A percentile compares a stretch with the other conserved stretches of the same genome.
Conservation (phyloP, 164 flowering plant genomes). For the Piper longum region DNA sequence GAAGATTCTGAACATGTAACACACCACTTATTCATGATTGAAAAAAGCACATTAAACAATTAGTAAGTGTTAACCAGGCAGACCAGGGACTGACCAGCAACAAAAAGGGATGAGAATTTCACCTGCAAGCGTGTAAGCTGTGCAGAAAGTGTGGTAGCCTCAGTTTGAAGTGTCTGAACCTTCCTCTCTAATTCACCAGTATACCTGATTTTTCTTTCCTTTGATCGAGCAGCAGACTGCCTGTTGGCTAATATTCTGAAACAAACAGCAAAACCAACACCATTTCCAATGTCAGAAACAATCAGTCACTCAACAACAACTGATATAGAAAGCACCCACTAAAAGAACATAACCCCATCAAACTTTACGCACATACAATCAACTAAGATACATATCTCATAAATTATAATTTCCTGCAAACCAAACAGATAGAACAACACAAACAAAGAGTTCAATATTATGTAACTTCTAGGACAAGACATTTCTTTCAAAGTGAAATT, state of each 20-base stretch:
- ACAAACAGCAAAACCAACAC: not conserved
- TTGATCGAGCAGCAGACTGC: constrained; percentile 87
- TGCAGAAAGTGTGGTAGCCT: constrained; percentile 17
- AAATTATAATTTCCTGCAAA: no score
- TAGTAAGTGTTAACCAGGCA: not conserved
- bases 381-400: no score
- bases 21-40: no score
- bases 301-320: not conserved
- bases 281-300: no score
- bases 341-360: not conserved
- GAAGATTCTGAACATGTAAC: no score
- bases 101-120: not conserved
- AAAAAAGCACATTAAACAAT: not conserved
- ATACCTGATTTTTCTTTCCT: constrained; percentile 73
- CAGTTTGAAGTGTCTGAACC: constrained; percentile 15
- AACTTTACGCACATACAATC: no score
- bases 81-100: not conserved
- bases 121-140: constrained; percentile 73
- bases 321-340: not conserved
- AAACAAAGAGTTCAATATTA: no score
- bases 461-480: no score
- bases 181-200: constrained; percentile 23
- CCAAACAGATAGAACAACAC: no score
- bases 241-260: constrained; percentile 83
- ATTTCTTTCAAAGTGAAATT: no score